A percentile compares a stretch with the other conserved stretches of the same genome.
phyloP scores from a whole-genome alignment of 805 yeast species.

The Candida oleophila region DNA sequence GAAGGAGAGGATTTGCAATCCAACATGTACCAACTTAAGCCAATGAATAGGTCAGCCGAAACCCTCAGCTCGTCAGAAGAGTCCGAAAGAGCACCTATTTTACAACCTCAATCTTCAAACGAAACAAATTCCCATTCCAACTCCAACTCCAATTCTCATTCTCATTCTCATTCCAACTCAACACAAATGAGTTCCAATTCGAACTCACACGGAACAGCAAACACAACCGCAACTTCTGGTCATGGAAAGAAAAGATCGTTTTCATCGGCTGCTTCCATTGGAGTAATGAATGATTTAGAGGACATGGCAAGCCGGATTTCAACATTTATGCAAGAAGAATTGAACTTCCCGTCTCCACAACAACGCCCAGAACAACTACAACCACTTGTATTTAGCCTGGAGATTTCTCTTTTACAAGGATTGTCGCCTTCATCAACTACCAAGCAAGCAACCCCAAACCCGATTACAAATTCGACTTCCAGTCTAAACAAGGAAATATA shows the following conservation, averaged over 20 bases:
- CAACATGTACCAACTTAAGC: constrained; percentile 25
- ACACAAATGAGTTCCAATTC: background rate
- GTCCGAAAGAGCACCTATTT: background rate
- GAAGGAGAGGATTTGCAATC: constrained; percentile 14
- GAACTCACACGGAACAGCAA: background rate
- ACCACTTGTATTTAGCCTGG: constrained; percentile 1
- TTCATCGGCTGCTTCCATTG: background rate
- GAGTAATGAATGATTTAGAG: constrained; percentile 15
- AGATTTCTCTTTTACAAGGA: background rate
- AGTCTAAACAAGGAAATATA: background rate
- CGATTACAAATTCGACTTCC: background rate
- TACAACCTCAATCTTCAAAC: background rate
- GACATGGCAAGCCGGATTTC: constrained; percentile 27
- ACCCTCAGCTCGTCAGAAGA: constrained; percentile 25
- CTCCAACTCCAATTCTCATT: background rate
- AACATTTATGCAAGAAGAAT: constrained; percentile 13
- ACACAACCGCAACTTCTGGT: background rate
- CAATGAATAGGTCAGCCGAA: constrained; percentile 30
- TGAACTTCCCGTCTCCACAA: constrained; percentile 1
- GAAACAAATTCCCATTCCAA: background rate
- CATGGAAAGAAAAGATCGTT: background rate
- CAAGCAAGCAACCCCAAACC: constrained; percentile 1
- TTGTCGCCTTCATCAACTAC: constrained; percentile 6
- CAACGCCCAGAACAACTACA: background rate
- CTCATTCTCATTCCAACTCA: background rate